These are phyloP conservation scores for Metschnikowia noctiluminum DNA, from an alignment of 805 yeast species.

Conservation along the genomic window DNA sequence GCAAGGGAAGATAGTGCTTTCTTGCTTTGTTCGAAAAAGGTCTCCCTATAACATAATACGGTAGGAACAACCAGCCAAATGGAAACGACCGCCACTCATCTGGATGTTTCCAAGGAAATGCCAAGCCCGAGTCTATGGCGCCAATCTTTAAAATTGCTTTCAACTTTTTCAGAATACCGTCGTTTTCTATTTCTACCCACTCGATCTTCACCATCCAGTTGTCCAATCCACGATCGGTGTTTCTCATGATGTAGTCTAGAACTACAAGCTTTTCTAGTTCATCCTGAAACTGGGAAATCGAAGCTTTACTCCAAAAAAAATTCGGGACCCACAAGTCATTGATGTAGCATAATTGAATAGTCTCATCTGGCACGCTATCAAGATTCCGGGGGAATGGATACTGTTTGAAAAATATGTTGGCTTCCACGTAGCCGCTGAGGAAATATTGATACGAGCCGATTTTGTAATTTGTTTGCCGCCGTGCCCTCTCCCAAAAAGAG, in stretches of 20 bases:
- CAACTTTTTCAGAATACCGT: slow-evolving; percentile 7
- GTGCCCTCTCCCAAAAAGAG: slow-evolving; percentile 43
- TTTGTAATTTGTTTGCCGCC: slow-evolving; percentile 29
- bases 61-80: slow-evolving; percentile 73
- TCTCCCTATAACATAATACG: slow-evolving; percentile 59
- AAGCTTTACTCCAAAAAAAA: slow-evolving; percentile 53
- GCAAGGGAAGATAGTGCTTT: slow-evolving; percentile 51
- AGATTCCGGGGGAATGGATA: slow-evolving; percentile 52
- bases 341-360: slow-evolving; percentile 5
- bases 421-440: slow-evolving; percentile 54
- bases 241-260: slow-evolving; percentile 67
- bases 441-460: slow-evolving; percentile 69
- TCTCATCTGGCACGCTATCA: slow-evolving; percentile 12
- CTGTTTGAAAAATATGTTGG: slow-evolving; percentile 53
- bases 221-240: slow-evolving; percentile 71
- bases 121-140: slow-evolving; percentile 72
- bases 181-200: slow-evolving; percentile 27
- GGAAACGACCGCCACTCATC: slow-evolving; percentile 81
- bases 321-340: slow-evolving; percentile 7
- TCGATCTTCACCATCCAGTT: slow-evolving; percentile 71
- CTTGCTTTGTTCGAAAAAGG: slow-evolving; percentile 60
- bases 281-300: slow-evolving; percentile 49
- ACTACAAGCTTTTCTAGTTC: slow-evolving; percentile 69
- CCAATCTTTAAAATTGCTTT: slow-evolving; percentile 45
- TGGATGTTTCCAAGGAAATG: slow-evolving; percentile 82